These are phyloP conservation scores for Tylopilus plumbeoviolaceoides DNA, from an alignment of 768 basidiomycete species.

Conservation along the genomic window DNA sequence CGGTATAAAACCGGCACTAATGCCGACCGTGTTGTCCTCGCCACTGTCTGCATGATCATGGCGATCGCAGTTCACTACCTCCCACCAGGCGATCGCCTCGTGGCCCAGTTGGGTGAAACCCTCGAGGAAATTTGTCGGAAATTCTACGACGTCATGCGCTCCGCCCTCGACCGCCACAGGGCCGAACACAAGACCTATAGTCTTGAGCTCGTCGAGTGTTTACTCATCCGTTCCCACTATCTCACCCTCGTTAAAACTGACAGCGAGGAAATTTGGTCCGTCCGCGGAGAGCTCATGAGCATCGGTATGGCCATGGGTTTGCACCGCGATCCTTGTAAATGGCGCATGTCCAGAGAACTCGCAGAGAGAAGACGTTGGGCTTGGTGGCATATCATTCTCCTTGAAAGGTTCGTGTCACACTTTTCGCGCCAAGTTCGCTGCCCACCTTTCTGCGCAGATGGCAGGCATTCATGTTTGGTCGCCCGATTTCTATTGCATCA, in stretches of 20 bases:
- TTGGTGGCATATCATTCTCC: slow-evolving; percentile 84
- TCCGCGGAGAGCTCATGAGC: slow-evolving; percentile 67
- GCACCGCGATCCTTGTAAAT: slow-evolving; percentile 81
- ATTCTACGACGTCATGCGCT: slow-evolving; percentile 67
- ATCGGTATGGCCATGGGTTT: slow-evolving; percentile 81
- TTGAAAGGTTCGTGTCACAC: slow-evolving; percentile 59
- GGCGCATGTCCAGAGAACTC: slow-evolving; percentile 62
- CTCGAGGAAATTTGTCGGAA: slow-evolving; percentile 59
- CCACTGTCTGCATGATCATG: slow-evolving; percentile 72
- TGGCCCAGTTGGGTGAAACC: slow-evolving; percentile 47
- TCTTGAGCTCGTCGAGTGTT: slow-evolving; percentile 72
- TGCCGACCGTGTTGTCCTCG: slow-evolving; percentile 64
- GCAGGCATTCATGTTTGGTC: slow-evolving; percentile 86
- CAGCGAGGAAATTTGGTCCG: slow-evolving; percentile 77
- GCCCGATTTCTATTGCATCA: slow-evolving; percentile 69
- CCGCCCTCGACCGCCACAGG: slow-evolving; percentile 58
- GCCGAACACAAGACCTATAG: slow-evolving; percentile 57
- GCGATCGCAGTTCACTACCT: slow-evolving; percentile 71
- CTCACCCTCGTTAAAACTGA: slow-evolving; percentile 70
- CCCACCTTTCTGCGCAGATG: slow-evolving; percentile 44
- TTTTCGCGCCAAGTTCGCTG: background rate
- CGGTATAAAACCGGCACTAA: slow-evolving; percentile 66
- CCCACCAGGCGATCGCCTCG: slow-evolving; percentile 57
- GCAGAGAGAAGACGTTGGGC: slow-evolving; percentile 83
- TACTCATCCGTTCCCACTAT: slow-evolving; percentile 68